These are phyloP conservation scores for Trypanosoma boissoni DNA, from an alignment of 208 protist species.

Conservation along the genomic window DNA sequence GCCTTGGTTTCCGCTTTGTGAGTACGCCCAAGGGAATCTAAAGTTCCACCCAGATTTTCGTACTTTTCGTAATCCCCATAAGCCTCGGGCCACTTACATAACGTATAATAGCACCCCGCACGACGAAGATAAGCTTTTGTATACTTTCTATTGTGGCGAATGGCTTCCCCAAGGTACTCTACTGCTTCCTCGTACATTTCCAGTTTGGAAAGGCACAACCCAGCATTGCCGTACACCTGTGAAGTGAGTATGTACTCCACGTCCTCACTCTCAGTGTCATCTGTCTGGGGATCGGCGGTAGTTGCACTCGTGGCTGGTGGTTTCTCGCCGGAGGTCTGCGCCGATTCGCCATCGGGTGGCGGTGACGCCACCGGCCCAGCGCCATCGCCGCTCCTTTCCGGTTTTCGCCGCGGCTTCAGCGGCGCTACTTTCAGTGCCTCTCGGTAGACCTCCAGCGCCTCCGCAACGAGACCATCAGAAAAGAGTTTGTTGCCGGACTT, in stretches of 20 bases:
- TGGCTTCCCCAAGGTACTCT: constrained; percentile 71
- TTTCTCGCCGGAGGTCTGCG: not conserved
- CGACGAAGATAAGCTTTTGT: constrained; percentile 83
- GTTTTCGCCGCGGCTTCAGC: constrained; percentile 46
- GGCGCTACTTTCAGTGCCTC: constrained; percentile 52
- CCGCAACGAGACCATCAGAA: constrained; percentile 36
- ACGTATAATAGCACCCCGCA: constrained; percentile 85
- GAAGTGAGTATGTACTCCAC: constrained; percentile 80
- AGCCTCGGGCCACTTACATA: constrained; percentile 82
- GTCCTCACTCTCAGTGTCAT: constrained; percentile 30
- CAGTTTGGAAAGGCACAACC: constrained; percentile 70
- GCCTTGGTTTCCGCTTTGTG: constrained; percentile 67
- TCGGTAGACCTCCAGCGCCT: constrained; percentile 73
- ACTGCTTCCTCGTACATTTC: constrained; percentile 73
- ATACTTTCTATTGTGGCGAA: constrained; percentile 80
- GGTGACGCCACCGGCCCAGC: too few species aligned
- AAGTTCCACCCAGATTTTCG: constrained; percentile 60
- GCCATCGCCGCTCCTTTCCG: too few species aligned
- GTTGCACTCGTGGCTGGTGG: not conserved
- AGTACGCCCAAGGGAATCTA: constrained; percentile 36
- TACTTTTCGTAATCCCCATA: constrained; percentile 89
- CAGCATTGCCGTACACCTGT: constrained; percentile 86
- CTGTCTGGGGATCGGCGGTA: not conserved
- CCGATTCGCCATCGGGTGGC: constrained; percentile 9
- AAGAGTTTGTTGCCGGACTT: constrained; percentile 68